Base-by-base conservation (phyloP, 1,139 yeast species). In the Casaregolazyma lundiana region DNA sequence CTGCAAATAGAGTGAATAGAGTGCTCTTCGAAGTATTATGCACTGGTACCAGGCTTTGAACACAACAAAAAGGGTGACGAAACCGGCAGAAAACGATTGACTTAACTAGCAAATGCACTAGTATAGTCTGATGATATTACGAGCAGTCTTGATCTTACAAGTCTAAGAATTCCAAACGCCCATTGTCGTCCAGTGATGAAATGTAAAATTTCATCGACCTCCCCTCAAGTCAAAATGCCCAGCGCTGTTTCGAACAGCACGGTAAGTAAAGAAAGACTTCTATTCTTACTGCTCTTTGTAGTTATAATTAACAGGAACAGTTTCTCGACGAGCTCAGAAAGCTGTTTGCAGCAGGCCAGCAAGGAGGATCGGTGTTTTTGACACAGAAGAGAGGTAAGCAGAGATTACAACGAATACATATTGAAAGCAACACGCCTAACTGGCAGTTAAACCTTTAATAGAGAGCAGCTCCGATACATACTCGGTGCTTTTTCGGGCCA, bases 341-440 rank as follows among this genome's bases (percentile, higher is more conserved):
- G 45, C 57, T 67, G 38, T 61, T 67, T 36, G 50, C 49, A 19
- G 46, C 52, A 19, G 54, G 64, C 37, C 54, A 62, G 36, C 51
- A 61, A 72, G 80, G 13, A 79, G 84, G 51, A 59, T 64, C 61
- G 19, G 64, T 58, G 5, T 55, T 16, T 39, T 48, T 63, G 44
- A 52, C 54, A 29, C 66, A 62, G 44, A 63, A 64, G 52, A 45
- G 61, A 48, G 46, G 67, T 62, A 54, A 39, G 66, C n/a, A n/a
- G n/a, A 52, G n/a, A 9, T 5, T 37, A 11, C 3, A 3, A 21
- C 20, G 13, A 13, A 5, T 7, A 22, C 8, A 9, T 13, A 11
- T n/a, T n/a, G 15, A 4, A 7, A 15, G 4, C 9, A n/a, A 15
- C 6, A 4, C 7, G n/a, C 4, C 36, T 30, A 40, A 20, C 35